Conservation (phyloP, 352 stramenopile genomes). For the Pythium oligandrum region DNA sequence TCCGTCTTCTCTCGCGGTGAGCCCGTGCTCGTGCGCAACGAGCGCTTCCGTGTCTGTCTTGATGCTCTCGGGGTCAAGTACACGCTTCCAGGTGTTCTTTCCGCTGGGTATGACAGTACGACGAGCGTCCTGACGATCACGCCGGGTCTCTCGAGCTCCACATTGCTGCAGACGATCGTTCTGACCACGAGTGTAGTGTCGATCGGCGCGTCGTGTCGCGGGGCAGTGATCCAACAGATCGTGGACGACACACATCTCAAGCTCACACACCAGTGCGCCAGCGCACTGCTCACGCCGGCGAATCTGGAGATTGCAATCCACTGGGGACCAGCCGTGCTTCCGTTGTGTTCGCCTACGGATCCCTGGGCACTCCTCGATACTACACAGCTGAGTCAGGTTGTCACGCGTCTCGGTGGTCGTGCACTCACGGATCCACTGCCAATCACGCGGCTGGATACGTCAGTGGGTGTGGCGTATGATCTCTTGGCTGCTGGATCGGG, state of each 20-base stretch:
- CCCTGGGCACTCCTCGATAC: slow-evolving; percentile 45
- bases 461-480: slow-evolving; percentile 33
- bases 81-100: slow-evolving; percentile 31
- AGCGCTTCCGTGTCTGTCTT: slow-evolving; percentile 58
- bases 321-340: slow-evolving; percentile 61
- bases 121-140: slow-evolving; percentile 38
- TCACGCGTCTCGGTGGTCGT: slow-evolving; percentile 21
- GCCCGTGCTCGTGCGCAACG: slow-evolving; percentile 52
- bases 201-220: slow-evolving; percentile 34
- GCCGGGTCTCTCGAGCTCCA: slow-evolving; percentile 15
- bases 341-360: slow-evolving; percentile 43
- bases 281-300: slow-evolving; percentile 13
- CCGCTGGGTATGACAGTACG: slow-evolving; percentile 21
- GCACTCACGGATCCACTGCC: slow-evolving; percentile 38
- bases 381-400: slow-evolving; percentile 19
- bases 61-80: slow-evolving; percentile 44
- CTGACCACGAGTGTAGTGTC: slow-evolving; percentile 33
- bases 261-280: slow-evolving; percentile 27
- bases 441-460: slow-evolving; percentile 53
- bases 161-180: slow-evolving; percentile 20
- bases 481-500: slow-evolving; percentile 22
- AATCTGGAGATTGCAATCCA: slow-evolving; percentile 41
- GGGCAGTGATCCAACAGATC: slow-evolving; percentile 11
- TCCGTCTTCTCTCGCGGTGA: slow-evolving; percentile 54
- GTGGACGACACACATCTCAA: slow-evolving; percentile 19